phyloP scores from a whole-genome alignment of 495 filamentous ascomycete genomes.

The Daldinia decipiens region DNA sequence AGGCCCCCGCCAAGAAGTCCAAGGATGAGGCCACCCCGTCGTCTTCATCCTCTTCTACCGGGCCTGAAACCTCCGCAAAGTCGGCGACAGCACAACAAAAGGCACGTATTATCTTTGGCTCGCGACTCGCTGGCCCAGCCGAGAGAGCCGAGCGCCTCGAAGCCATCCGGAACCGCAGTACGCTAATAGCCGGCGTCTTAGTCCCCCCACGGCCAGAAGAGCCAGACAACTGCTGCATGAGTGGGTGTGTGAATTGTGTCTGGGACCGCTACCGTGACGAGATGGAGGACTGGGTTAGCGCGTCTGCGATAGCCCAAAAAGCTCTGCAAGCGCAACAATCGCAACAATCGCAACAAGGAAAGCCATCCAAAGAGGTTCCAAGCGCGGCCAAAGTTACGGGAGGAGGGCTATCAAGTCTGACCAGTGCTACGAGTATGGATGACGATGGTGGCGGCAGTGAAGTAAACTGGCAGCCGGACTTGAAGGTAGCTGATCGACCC shows the following conservation, averaged over 20 bases:
- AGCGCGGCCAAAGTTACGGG: conserved; percentile 2
- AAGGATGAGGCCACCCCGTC: conserved; percentile 25
- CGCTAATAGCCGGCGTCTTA: conserved; percentile 77
- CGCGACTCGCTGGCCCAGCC: conserved; percentile 71
- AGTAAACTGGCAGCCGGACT: conserved; percentile 68
- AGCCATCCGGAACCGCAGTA: conserved; percentile 62
- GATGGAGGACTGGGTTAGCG: conserved; percentile 83
- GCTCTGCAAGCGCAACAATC: conserved; percentile 48
- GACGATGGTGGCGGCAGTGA: conserved; percentile 83
- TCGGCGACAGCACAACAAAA: conserved; percentile 58
- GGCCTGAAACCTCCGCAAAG: conserved; percentile 46
- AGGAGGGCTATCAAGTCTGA: neutral
- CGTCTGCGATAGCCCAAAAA: conserved; percentile 64
- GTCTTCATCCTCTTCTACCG: conserved; percentile 40
- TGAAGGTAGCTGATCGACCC: conserved; percentile 40
- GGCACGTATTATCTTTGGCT: conserved; percentile 81
- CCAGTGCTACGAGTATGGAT: conserved; percentile 69
- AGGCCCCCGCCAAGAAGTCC: conserved; percentile 45
- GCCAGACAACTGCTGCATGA: conserved; percentile 99
- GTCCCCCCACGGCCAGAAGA: conserved; percentile 87
- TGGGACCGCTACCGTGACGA: conserved; percentile 94
- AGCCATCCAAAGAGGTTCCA: conserved; percentile 11
- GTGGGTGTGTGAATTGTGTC: conserved; percentile 95
- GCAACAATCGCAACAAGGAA: conserved; percentile 14
- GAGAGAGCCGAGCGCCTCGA: conserved; percentile 70